Conservation (phyloP, 306 rosid species). For the Malus sylvestris region DNA sequence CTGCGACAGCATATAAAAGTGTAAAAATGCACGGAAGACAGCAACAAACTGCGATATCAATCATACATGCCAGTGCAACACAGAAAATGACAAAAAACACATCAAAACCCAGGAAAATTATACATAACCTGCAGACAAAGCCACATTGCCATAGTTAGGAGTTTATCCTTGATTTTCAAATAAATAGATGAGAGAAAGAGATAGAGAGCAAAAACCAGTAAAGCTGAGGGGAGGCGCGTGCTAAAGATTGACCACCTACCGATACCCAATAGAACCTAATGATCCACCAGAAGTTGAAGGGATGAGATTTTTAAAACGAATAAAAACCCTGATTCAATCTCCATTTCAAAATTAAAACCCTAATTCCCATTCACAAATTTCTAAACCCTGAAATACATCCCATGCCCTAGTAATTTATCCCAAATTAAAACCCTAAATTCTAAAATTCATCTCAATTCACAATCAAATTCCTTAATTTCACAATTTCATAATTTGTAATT, state of each 20-base stretch:
- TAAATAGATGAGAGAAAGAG: neutral
- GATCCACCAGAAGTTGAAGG: no score
- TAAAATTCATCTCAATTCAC: no score
- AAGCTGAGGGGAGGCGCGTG: conserved; percentile 64
- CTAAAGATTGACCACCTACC: conserved; percentile 57
- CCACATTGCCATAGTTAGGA: conserved; percentile 19
- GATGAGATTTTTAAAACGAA: no score
- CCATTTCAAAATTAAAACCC: no score
- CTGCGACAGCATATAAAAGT: conserved; percentile 89
- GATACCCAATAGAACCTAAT: conserved; percentile 40
- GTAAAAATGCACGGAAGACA: conserved; percentile 91
- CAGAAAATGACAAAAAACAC: conserved; percentile 97
- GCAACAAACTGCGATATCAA: conserved; percentile 94
- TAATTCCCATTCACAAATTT: no score
- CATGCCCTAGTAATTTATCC: no score
- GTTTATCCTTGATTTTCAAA: conserved; percentile 1
- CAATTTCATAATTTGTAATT: neutral
- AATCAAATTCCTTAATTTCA: no score
- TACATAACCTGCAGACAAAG: conserved; percentile 75
- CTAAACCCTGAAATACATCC: no score
- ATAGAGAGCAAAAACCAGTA: conserved; percentile 61
- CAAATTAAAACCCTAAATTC: no score
- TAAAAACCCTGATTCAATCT: no score
- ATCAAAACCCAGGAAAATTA: conserved; percentile 90
- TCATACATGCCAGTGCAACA: conserved; percentile 90